Evolutionary conservation across 2,329 filamentous ascomycete genomes (phyloP), one percentile per base, ranked within the genome.

Genomic region (Colletotrichum brevisporum): DNA sequence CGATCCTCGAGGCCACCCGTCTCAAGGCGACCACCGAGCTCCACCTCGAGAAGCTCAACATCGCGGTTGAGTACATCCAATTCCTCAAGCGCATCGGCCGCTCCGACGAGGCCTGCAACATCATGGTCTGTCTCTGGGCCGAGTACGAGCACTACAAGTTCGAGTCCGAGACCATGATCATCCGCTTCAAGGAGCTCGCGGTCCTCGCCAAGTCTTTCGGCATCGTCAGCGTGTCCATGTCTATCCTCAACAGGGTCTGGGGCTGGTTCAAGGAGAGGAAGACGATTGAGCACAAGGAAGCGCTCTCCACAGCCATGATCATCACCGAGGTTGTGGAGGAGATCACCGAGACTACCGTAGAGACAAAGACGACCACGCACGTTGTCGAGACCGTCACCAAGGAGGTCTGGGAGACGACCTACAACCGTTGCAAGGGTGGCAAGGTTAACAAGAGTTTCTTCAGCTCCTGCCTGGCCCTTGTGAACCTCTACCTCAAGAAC

Each of bases 281-380:
- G 48, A 77, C 75, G 41, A 68, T 71, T 4, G 75, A 76, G 2
- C 73, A 77, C 6, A 75, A 80, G 15, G 80, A 82, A 39, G 78
- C 78, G 16, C 68, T 73, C 13, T 71, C 75, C 48, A 82, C 79
- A 1, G 78, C 76, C 0, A 68, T 77, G 2, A 76, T 81, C 53
- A 80, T 83, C 58, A 81, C 79, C 0, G 78, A 81, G 67, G 79
- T 81, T 2, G 78, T 81, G 2, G 77, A 81, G 53, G 80, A 82
- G 69, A 77, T 80, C 36, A 82, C 76, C 0, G 75, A 79, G 68
- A 81, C 76, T 1, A 79, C 74, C 0, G 74, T 72, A 1, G 74
- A 74, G 6, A 77, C 72, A n/a, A 81, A 76, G 67, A 80, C 75
- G 0, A 81, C 76, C 0, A 79, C 76, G 1, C 79, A 71, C 0